A percentile compares a stretch with the other conserved stretches of the same genome.
phyloP scores from a whole-genome alignment of 139 green algal species.

The Chlorella ohadii region DNA sequence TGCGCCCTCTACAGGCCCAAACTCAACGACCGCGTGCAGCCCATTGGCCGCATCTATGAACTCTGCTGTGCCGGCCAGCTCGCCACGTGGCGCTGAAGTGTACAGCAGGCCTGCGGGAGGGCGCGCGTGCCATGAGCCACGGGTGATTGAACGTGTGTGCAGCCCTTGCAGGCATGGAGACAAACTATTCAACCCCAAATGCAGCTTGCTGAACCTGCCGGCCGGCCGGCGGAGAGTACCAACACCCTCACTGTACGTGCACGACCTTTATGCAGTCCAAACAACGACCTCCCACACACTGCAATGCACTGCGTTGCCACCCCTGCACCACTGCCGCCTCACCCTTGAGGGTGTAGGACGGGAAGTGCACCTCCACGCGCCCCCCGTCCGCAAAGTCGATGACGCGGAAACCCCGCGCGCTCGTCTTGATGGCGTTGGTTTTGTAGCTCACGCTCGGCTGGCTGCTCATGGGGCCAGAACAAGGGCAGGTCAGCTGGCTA shows the following conservation, averaged over 20 bases:
- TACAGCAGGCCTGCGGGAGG: constrained; percentile 54
- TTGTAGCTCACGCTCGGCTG: constrained; percentile 79
- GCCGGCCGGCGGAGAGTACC: too few relatives aligned
- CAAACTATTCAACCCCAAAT: too few relatives aligned
- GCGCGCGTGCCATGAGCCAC: too few relatives aligned
- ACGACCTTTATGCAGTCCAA: too few relatives aligned
- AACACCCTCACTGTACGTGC: too few relatives aligned
- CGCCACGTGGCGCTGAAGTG: constrained; percentile 47
- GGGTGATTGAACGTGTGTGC: too few relatives aligned
- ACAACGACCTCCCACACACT: too few relatives aligned
- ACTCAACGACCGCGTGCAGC: constrained; percentile 51
- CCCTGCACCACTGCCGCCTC: background rate
- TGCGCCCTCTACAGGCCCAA: constrained; percentile 58
- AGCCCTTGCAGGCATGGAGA: too few relatives aligned
- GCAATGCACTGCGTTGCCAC: too few relatives aligned
- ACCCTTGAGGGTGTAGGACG: constrained; percentile 70
- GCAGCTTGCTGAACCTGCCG: too few relatives aligned
- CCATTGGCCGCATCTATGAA: constrained; percentile 60
- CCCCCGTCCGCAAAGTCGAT: constrained; percentile 76
- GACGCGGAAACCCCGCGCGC: constrained; percentile 67
- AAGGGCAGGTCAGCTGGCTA: background rate
- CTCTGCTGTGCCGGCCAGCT: constrained; percentile 59
- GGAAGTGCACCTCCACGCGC: constrained; percentile 73
- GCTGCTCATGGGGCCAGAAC: constrained; percentile 16
- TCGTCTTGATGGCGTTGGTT: constrained; percentile 78